Conservation (phyloP, 805 yeast species). For the Torulaspora franciscae region DNA sequence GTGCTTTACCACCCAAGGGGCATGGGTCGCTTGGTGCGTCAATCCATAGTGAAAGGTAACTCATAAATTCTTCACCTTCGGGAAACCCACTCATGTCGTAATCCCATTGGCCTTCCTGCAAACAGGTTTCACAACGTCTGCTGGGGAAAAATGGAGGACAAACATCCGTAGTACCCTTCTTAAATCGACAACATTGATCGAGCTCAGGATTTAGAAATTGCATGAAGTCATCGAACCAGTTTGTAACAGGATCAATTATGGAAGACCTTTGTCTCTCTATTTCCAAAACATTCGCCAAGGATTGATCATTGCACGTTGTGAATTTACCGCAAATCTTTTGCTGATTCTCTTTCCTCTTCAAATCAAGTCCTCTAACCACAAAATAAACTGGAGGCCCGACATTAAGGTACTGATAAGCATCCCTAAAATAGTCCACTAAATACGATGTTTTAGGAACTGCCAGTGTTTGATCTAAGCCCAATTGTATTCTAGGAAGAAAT, state of each 20-base stretch:
- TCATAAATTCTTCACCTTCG: conserved; percentile 62
- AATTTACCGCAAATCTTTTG: conserved; percentile 81
- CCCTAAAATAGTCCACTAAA: conserved; percentile 72
- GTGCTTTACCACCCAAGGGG: conserved; percentile 94
- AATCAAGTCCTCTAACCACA: conserved; percentile 64
- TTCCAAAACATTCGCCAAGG: conserved; percentile 74
- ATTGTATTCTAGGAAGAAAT: conserved; percentile 59
- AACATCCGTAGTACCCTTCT: conserved; percentile 51
- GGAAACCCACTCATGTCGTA: conserved; percentile 82
- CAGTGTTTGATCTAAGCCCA: conserved; percentile 84
- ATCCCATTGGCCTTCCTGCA: conserved; percentile 56
- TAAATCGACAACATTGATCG: conserved; percentile 78
- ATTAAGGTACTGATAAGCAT: conserved; percentile 64
- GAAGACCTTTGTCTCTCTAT: conserved; percentile 75
- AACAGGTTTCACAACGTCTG: conserved; percentile 72
- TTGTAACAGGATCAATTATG: conserved; percentile 75
- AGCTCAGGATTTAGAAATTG: conserved; percentile 82
- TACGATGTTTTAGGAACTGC: conserved; percentile 85
- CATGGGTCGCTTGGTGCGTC: conserved; percentile 81
- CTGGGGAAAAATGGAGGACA: conserved; percentile 58
- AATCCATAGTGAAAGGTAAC: conserved; percentile 76
- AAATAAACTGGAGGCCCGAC: conserved; percentile 92
- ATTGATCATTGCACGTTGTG: conserved; percentile 73
- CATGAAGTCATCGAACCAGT: conserved; percentile 90
- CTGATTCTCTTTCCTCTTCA: conserved; percentile 59